Evolutionary conservation across 345 rosid genomes (phyloP).

Genomic region (Aquilaria sinensis): DNA sequence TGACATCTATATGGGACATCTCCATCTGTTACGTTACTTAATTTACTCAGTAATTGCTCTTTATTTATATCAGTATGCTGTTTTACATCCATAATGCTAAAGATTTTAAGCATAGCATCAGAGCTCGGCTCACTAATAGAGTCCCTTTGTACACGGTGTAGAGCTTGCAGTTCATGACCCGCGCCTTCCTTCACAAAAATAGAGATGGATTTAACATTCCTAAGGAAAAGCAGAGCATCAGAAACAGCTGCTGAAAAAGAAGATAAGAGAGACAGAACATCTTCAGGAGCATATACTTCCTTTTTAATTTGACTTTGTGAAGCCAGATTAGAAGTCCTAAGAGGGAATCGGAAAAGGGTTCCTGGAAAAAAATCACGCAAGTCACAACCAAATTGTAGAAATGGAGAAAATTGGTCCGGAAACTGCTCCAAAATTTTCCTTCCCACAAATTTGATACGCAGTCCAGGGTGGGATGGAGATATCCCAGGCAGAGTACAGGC

Average conservation of each 20-base stretch:
- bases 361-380: slow-evolving; percentile 77
- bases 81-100: slow-evolving; percentile 53
- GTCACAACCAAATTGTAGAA: slow-evolving; percentile 92
- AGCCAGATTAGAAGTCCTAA: slow-evolving; percentile 66
- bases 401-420: slow-evolving; percentile 95
- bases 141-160: slow-evolving; percentile 66
- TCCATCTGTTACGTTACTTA: slow-evolving; percentile 50
- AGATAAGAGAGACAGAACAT: slow-evolving; percentile 78
- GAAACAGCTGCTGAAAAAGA: slow-evolving; percentile 75
- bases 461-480: slow-evolving; percentile 94
- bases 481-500: slow-evolving; percentile 90
- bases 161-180: slow-evolving; percentile 69
- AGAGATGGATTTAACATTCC: slow-evolving; percentile 69
- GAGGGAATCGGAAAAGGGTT: slow-evolving; percentile 94
- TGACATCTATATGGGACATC: slow-evolving; percentile 64
- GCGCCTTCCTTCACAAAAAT: slow-evolving; percentile 79
- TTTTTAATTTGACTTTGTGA: slow-evolving; percentile 81
- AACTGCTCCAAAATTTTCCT: slow-evolving; percentile 89
- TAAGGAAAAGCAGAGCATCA: slow-evolving; percentile 75
- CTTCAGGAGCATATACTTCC: slow-evolving; percentile 74
- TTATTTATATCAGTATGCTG: slow-evolving; percentile 61
- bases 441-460: slow-evolving; percentile 83
- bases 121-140: slow-evolving; percentile 46
- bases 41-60: slow-evolving; percentile 60
- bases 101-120: slow-evolving; percentile 38